phyloP scores from a whole-genome alignment of 2,329 filamentous ascomycete genomes.

The Hortaea sp. region DNA sequence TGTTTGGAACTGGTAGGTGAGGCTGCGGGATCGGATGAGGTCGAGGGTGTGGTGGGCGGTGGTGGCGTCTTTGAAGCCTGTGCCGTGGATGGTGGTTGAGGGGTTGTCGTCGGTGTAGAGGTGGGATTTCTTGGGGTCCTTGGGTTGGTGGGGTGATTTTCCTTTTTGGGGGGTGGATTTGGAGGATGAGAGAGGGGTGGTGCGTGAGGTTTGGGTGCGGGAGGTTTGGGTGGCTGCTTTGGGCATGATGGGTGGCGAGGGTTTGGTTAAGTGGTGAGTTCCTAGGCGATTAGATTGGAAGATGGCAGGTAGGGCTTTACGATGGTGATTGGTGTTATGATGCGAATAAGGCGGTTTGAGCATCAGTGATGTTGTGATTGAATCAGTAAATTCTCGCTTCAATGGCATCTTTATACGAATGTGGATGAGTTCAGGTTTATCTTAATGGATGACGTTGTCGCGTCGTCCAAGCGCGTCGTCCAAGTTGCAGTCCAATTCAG shows the following conservation, averaged over 20 bases:
- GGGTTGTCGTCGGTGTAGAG: slow-evolving; percentile 27
- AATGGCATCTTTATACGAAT: no score
- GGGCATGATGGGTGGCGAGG: background rate
- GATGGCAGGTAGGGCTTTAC: no score
- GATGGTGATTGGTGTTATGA: no score
- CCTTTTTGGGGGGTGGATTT: background rate
- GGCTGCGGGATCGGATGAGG: slow-evolving; percentile 19
- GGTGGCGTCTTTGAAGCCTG: slow-evolving; percentile 22
- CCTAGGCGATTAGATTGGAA: no score
- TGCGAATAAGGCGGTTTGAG: no score
- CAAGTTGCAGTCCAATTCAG: no score
- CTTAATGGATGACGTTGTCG: no score
- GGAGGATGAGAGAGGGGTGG: background rate
- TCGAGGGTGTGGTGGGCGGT: slow-evolving; percentile 18
- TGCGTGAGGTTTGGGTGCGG: background rate
- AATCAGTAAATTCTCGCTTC: no score
- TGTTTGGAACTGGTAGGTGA: slow-evolving; percentile 25
- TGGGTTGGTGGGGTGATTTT: background rate
- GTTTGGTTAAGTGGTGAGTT: background rate
- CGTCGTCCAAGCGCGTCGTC: no score
- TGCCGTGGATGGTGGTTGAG: slow-evolving; percentile 23
- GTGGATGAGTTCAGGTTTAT: no score
- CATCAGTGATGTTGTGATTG: no score
- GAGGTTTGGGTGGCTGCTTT: slow-evolving; percentile 1
- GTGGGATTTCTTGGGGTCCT: slow-evolving; percentile 19